phyloP scores from a whole-genome alignment of 116 monocot genomes.

The Dioscorea cayenensis region DNA sequence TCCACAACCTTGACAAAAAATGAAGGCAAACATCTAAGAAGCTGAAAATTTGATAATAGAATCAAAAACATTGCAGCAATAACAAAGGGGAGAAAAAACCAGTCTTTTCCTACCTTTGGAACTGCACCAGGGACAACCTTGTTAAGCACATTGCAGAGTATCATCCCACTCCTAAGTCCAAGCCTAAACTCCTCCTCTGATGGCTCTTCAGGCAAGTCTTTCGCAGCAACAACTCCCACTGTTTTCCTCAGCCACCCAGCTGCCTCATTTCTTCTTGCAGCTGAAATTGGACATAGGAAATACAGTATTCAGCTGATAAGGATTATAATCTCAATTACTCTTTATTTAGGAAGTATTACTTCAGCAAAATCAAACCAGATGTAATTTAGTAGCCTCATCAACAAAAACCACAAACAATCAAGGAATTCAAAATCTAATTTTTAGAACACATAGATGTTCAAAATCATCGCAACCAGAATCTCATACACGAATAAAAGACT shows the following conservation, averaged over 20 bases:
- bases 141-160: slow-evolving; percentile 69
- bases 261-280: slow-evolving; percentile 50
- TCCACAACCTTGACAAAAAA: slow-evolving; percentile 52
- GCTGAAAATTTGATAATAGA: neutral
- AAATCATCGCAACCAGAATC: neutral
- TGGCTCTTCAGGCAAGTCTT: slow-evolving; percentile 57
- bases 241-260: slow-evolving; percentile 49
- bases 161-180: slow-evolving; percentile 57
- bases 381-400: no score
- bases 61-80: neutral
- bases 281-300: slow-evolving; percentile 17
- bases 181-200: slow-evolving; percentile 59
- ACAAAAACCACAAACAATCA: no score
- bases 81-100: neutral
- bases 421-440: no score
- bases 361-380: no score
- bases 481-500: neutral
- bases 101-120: slow-evolving; percentile 32
- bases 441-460: no score
- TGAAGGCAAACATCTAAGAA: no score
- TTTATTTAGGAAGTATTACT: neutral
- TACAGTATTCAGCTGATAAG: neutral
- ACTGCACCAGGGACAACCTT: slow-evolving; percentile 52
- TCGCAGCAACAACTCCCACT: slow-evolving; percentile 31
- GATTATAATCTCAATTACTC: neutral